A percentile compares a stretch with the other conserved stretches of the same genome.
phyloP scores from a whole-genome alignment of 2,329 filamentous ascomycete genomes.

The Penicillium crustosum region DNA sequence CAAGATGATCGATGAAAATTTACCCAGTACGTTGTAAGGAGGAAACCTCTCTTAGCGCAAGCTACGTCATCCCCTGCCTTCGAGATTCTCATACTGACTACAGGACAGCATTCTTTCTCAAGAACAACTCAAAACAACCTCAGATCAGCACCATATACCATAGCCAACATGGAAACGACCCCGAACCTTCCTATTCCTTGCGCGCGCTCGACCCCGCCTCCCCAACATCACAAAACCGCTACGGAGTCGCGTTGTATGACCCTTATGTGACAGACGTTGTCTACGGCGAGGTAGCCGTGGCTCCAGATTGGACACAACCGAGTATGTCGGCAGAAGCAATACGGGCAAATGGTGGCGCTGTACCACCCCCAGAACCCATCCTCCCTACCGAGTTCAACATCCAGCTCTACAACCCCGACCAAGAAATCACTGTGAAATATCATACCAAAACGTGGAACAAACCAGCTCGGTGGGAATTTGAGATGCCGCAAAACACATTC shows the following conservation, averaged over 20 bases:
- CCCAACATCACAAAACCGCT: constrained; percentile 73
- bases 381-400: constrained; percentile 78
- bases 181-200: constrained; percentile 75
- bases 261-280: constrained; percentile 76
- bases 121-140: constrained; percentile 45
- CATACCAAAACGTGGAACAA: constrained; percentile 77
- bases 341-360: constrained; percentile 64
- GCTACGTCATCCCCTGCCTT: constrained; percentile 20
- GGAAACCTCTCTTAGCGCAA: constrained; percentile 5
- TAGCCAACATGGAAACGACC: constrained; percentile 76
- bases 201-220: constrained; percentile 71
- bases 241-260: constrained; percentile 82
- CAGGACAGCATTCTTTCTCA: constrained; percentile 58
- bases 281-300: constrained; percentile 81
- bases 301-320: constrained; percentile 82
- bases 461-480: constrained; percentile 83
- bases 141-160: constrained; percentile 43
- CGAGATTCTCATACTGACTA: constrained; percentile 12
- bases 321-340: constrained; percentile 78
- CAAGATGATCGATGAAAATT: constrained; percentile 85
- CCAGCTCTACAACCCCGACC: constrained; percentile 91
- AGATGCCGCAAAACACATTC: constrained; percentile 84
- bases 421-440: constrained; percentile 67
- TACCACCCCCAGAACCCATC: constrained; percentile 67
- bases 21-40: constrained; percentile 61